phyloP scores from a whole-genome alignment of 805 yeast genomes.

The Wickerhamiella sergipiensis region DNA sequence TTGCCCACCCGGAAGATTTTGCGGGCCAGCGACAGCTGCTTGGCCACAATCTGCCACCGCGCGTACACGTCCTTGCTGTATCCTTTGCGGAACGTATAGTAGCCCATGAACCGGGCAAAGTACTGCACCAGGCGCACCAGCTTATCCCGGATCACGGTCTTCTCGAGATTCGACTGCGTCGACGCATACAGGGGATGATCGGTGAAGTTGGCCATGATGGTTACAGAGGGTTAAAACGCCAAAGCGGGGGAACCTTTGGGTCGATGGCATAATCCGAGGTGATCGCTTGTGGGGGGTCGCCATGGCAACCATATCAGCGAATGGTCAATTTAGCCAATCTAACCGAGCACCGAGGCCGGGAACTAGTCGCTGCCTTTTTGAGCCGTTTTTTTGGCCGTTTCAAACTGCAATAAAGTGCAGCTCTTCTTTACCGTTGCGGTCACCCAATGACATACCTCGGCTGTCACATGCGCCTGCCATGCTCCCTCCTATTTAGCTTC shows the following conservation, averaged over 20 bases:
- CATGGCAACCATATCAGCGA: neutral
- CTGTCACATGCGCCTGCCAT: no score
- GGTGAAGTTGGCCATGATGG: slow-evolving; percentile 7
- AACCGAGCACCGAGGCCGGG: neutral
- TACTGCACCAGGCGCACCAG: slow-evolving; percentile 67
- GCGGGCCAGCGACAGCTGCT: slow-evolving; percentile 54
- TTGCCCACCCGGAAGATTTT: slow-evolving; percentile 76
- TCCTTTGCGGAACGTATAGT: slow-evolving; percentile 44
- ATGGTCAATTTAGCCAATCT: no score
- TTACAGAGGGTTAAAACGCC: neutral
- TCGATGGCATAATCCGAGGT: neutral
- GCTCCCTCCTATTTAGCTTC: no score
- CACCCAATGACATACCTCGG: no score
- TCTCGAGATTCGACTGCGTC: slow-evolving; percentile 14
- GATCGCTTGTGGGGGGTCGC: neutral
- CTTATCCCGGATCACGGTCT: slow-evolving; percentile 62
- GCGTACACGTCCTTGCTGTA: slow-evolving; percentile 34
- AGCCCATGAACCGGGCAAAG: slow-evolving; percentile 58
- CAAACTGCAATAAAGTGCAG: no score
- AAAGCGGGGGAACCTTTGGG: neutral
- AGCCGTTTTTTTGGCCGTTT: no score
- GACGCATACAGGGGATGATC: slow-evolving; percentile 16
- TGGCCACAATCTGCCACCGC: slow-evolving; percentile 42
- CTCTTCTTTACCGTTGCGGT: no score
- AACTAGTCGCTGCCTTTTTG: no score